Evolutionary conservation across 495 filamentous ascomycete species (phyloP).

Genomic region (Penicillium canescens): DNA sequence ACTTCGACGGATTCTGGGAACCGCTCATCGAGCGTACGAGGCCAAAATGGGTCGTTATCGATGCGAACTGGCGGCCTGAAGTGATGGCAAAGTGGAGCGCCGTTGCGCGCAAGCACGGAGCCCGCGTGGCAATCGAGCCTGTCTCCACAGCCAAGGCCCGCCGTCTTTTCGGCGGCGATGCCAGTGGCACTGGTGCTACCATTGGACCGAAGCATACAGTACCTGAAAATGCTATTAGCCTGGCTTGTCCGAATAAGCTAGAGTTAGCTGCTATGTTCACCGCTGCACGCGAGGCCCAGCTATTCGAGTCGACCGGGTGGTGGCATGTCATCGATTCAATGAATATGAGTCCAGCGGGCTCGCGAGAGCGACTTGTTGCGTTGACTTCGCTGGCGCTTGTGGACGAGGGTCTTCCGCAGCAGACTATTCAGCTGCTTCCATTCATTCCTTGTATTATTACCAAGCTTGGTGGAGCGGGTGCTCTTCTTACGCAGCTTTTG

Average conservation of each 20-base stretch:
- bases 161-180: slow-evolving; percentile 57
- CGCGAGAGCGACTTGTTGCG: slow-evolving; percentile 61
- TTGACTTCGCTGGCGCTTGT: slow-evolving; percentile 62
- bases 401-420: slow-evolving; percentile 80
- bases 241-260: slow-evolving; percentile 78
- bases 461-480: slow-evolving; percentile 80
- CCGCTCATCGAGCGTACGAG: slow-evolving; percentile 52
- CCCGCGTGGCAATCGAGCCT: slow-evolving; percentile 82
- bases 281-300: slow-evolving; percentile 57
- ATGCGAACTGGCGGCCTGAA: slow-evolving; percentile 74
- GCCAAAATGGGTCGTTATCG: slow-evolving; percentile 75
- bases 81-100: slow-evolving; percentile 63
- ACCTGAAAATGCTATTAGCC: slow-evolving; percentile 62
- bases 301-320: slow-evolving; percentile 70
- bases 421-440: slow-evolving; percentile 81
- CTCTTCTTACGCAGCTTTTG: slow-evolving; percentile 73
- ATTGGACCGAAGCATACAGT: slow-evolving; percentile 45
- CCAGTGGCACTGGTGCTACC: slow-evolving; percentile 17
- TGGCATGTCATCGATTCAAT: slow-evolving; percentile 77
- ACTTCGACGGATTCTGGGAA: slow-evolving; percentile 58
- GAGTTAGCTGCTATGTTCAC: slow-evolving; percentile 78
- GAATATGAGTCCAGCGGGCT: slow-evolving; percentile 55
- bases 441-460: slow-evolving; percentile 82
- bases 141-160: slow-evolving; percentile 78
- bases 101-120: slow-evolving; percentile 52